Percentiles rank a stretch among this genome's conserved stretches.
Evolutionary conservation across 2,329 filamentous ascomycete genomes (phyloP).

Genomic region (Apiospora koreana): DNA sequence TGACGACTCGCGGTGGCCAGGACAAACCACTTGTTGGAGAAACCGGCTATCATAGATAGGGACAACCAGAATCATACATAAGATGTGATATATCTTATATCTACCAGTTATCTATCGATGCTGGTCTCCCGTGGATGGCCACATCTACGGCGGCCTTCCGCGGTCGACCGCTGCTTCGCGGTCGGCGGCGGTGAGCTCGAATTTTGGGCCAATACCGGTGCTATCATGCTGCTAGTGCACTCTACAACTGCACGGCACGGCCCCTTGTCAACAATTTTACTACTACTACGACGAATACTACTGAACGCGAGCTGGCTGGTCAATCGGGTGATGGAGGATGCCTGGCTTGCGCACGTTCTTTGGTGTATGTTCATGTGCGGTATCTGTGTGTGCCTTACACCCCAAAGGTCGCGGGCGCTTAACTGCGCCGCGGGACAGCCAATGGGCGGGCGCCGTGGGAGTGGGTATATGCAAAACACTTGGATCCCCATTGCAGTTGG

Average conservation of each 20-base stretch:
- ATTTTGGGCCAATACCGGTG: neutral
- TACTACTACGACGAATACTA: neutral
- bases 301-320: neutral
- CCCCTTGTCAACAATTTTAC: neutral
- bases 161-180: constrained; percentile 6
- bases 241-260: neutral
- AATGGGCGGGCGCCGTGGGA: constrained; percentile 19
- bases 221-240: neutral
- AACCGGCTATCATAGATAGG: neutral
- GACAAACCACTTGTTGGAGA: neutral
- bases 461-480: constrained; percentile 22
- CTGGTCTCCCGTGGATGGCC: constrained; percentile 13
- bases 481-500: constrained; percentile 2
- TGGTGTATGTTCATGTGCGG: neutral
- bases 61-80: neutral
- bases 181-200: constrained; percentile 6
- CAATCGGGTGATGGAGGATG: neutral
- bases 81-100: constrained; percentile 1
- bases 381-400: neutral
- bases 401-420: constrained; percentile 29
- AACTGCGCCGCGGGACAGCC: constrained; percentile 18
- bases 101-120: neutral
- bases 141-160: constrained; percentile 11
- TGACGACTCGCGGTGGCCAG: neutral
- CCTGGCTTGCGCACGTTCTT: neutral